Percentiles rank a stretch among this genome's conserved stretches.
phyloP scores from a whole-genome alignment of 2,329 filamentous ascomycete species.

The Ophiostoma angusticollis region DNA sequence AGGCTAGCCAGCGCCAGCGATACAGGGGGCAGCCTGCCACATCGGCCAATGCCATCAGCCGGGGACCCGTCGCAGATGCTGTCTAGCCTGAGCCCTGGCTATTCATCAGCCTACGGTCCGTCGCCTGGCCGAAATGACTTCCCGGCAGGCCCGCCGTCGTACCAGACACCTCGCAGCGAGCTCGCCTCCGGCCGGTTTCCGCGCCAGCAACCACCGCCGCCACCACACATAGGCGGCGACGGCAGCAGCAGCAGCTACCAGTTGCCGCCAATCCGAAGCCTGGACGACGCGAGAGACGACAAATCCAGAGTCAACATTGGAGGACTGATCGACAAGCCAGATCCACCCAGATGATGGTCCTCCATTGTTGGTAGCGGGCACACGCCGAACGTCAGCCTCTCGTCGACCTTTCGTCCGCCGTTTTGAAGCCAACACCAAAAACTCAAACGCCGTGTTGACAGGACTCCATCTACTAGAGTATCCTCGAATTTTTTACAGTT shows the following conservation, averaged over 20 bases:
- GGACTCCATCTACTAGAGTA: no score
- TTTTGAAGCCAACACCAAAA: no score
- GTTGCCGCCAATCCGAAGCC: conserved; percentile 35
- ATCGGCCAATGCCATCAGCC: conserved; percentile 10
- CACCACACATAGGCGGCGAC: background rate
- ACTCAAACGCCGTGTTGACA: no score
- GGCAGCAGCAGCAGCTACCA: conserved; percentile 27
- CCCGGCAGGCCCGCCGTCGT: conserved; percentile 29
- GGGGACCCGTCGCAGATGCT: conserved; percentile 19
- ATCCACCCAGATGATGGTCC: conserved; percentile 17
- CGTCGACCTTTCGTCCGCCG: no score
- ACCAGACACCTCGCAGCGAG: conserved; percentile 43
- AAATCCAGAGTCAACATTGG: conserved; percentile 47
- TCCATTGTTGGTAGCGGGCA: background rate
- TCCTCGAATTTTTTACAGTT: background rate
- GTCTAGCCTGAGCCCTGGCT: conserved; percentile 27
- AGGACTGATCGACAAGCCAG: conserved; percentile 47
- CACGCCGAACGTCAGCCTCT: no score
- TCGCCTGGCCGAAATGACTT: conserved; percentile 34
- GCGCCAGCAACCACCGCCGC: conserved; percentile 13
- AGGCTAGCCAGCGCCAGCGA: conserved; percentile 24
- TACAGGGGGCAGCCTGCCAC: conserved; percentile 14
- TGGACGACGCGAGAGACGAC: conserved; percentile 31
- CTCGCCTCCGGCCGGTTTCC: conserved; percentile 23
- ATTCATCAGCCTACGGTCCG: conserved; percentile 32